Conservation (phyloP, 768 basidiomycete species). For the Atractiella rhizophila region DNA sequence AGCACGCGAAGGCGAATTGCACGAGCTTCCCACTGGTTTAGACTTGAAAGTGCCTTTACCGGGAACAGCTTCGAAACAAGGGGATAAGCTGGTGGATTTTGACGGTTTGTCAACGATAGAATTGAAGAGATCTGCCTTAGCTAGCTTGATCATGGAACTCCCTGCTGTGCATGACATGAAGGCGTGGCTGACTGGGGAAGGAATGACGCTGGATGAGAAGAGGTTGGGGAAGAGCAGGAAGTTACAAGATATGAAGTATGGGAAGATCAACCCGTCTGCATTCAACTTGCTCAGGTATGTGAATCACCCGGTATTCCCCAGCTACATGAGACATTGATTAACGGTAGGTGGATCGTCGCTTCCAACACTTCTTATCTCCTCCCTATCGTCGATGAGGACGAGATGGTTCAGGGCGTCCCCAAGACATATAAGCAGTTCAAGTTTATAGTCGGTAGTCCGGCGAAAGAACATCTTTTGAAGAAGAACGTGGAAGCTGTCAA, state of each 20-base stretch:
- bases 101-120: background rate
- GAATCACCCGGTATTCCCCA: conserved; percentile 3
- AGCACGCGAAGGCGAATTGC: conserved; percentile 31
- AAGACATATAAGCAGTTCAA: conserved; percentile 37
- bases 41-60: conserved; percentile 27
- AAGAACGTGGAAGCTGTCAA: conserved; percentile 26
- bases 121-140: background rate
- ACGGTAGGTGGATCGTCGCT: conserved; percentile 33
- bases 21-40: conserved; percentile 36
- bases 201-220: conserved; percentile 25
- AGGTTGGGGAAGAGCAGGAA: conserved; percentile 32
- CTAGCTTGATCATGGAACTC: conserved; percentile 6
- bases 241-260: conserved; percentile 31
- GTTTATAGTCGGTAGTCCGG: conserved; percentile 44
- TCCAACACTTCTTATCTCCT: conserved; percentile 49
- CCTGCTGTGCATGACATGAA: conserved; percentile 35
- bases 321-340: background rate
- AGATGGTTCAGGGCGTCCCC: conserved; percentile 34
- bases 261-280: conserved; percentile 31
- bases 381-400: conserved; percentile 33
- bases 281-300: conserved; percentile 44
- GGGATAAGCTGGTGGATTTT: conserved; percentile 1
- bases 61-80: background rate
- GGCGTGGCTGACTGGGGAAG: conserved; percentile 24
- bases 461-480: conserved; percentile 42